Conservation (phyloP, 495 filamentous ascomycete species). For the Hypoxylon crocopeplum region DNA sequence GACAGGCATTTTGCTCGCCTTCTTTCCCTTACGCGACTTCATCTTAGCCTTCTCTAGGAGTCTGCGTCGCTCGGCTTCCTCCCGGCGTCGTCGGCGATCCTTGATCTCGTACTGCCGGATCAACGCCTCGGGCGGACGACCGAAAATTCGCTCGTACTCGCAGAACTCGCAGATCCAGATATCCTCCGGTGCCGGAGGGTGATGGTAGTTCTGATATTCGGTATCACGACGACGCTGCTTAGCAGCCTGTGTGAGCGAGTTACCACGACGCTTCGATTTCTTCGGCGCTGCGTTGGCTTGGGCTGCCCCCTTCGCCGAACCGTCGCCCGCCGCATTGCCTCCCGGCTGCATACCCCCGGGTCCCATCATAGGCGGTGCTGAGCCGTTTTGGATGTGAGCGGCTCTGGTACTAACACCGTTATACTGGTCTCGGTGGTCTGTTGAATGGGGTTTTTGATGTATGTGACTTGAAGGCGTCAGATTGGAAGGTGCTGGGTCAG, state of each 20-base stretch:
- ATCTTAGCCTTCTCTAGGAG: constrained; percentile 94
- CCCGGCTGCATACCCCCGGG: constrained; percentile 15
- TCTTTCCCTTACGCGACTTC: constrained; percentile 84
- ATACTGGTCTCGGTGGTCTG: constrained; percentile 17
- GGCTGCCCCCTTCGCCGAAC: constrained; percentile 15
- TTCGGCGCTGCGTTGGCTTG: constrained; percentile 23
- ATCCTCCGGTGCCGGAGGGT: constrained; percentile 75
- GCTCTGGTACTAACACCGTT: constrained; percentile 11
- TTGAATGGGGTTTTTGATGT: constrained; percentile 6
- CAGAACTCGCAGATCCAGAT: constrained; percentile 96
- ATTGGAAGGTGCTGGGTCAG: constrained; percentile 60
- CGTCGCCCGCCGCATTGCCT: constrained; percentile 9
- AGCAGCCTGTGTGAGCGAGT: constrained; percentile 42
- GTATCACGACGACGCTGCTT: constrained; percentile 49
- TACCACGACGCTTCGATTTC: constrained; percentile 38
- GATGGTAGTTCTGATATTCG: constrained; percentile 70
- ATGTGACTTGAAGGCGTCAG: constrained; percentile 24
- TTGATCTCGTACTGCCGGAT: constrained; percentile 95
- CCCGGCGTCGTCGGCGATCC: constrained; percentile 82
- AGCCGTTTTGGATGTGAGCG: constrained; percentile 16
- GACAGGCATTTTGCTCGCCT: constrained; percentile 65
- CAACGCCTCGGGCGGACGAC: constrained; percentile 78
- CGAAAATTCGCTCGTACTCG: constrained; percentile 87
- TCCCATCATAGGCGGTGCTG: constrained; percentile 5
- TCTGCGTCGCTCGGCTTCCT: constrained; percentile 79